These are phyloP conservation scores for Salvia splendens DNA, from an alignment of 257 asterid genomes.

Conservation along the genomic window DNA sequence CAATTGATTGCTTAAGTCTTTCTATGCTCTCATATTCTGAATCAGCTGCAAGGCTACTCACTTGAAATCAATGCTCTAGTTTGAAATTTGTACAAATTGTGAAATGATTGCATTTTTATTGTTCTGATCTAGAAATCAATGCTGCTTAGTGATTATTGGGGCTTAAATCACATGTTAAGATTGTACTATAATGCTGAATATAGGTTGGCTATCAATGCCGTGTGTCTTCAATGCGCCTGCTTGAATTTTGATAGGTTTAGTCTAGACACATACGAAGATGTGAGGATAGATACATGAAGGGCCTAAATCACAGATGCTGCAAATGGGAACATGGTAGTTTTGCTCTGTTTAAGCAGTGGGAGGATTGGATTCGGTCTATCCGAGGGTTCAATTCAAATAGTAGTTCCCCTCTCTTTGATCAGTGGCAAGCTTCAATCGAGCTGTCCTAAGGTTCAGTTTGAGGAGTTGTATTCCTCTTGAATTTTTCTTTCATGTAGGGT, in stretches of 20 bases:
- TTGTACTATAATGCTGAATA: neutral
- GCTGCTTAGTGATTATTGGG: neutral
- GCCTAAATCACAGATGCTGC: neutral
- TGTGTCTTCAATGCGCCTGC: conserved; percentile 5
- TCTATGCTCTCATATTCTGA: neutral
- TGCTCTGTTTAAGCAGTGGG: no score
- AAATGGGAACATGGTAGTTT: neutral
- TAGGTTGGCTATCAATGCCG: neutral
- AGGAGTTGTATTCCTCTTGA: neutral
- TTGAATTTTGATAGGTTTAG: conserved; percentile 13
- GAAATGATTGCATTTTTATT: neutral
- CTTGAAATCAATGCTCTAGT: neutral
- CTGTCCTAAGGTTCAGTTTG: no score
- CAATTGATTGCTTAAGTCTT: neutral
- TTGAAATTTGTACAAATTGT: neutral
- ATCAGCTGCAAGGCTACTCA: neutral
- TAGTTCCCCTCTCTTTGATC: no score
- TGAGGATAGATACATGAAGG: conserved; percentile 9
- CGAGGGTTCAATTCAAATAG: no score
- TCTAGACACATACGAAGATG: neutral
- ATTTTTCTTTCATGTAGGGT: neutral
- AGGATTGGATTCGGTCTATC: no score
- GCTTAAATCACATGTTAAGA: conserved; percentile 1
- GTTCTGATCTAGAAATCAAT: neutral
- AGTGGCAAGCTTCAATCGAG: no score